Conservation (phyloP, 164 flowering plant species). For the Kingdonia uniflora region DNA sequence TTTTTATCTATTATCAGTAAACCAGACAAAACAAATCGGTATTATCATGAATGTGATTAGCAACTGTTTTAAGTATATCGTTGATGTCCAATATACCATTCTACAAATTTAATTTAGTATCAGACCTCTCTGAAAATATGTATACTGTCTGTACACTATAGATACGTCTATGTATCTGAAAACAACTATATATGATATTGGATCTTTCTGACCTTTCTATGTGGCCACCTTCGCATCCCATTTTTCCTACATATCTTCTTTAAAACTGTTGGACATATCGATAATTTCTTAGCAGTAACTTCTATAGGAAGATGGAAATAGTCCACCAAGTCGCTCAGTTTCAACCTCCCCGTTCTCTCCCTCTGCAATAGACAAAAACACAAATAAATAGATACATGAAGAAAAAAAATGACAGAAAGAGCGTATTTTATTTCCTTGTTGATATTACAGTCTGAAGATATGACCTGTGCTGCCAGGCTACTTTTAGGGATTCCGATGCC, state of each 20-base stretch:
- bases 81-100: too few relatives aligned
- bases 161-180: too few relatives aligned
- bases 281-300: constrained; percentile 1
- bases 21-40: too few relatives aligned
- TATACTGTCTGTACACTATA: too few relatives aligned
- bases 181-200: neutral
- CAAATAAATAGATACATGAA: neutral
- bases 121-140: too few relatives aligned
- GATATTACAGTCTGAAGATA: too few relatives aligned
- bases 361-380: neutral
- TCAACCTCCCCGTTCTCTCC: constrained; percentile 1
- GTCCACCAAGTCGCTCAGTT: neutral
- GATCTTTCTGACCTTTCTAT: neutral
- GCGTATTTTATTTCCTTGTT: too few relatives aligned
- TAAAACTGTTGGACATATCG: constrained; percentile 1
- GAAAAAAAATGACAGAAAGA: too few relatives aligned
- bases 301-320: constrained; percentile 2
- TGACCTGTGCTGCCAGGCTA: constrained; percentile 16
- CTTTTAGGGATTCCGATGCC: constrained; percentile 2
- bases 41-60: too few relatives aligned
- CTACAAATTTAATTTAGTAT: too few relatives aligned
- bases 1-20: too few relatives aligned
- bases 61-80: too few relatives aligned
- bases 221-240: constrained; percentile 1
- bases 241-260: constrained; percentile 3